Percentiles rank a stretch among this genome's conserved stretches.
Conservation (phyloP, 257 asterid species). For the Apocynum venetum region DNA sequence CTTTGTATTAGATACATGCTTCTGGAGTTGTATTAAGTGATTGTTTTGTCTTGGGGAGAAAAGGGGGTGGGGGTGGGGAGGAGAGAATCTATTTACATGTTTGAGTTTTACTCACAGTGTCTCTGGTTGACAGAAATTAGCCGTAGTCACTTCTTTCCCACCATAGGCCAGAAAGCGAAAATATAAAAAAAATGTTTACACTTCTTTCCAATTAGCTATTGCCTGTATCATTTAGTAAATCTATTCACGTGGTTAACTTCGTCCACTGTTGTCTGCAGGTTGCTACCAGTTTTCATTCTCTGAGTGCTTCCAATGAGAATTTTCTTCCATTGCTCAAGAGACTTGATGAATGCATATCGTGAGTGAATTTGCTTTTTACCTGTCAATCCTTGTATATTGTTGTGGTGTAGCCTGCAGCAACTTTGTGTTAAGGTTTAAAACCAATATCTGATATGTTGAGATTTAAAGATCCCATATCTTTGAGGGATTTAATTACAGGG, state of each 20-base stretch:
- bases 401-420: not conserved
- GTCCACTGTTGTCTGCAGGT: constrained; percentile 58
- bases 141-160: not conserved
- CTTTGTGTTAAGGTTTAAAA: not conserved
- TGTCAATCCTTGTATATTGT: not conserved
- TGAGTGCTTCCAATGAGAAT: constrained; percentile 68
- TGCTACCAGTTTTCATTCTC: constrained; percentile 88
- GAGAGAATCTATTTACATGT: not conserved
- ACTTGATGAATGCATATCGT: constrained; percentile 95
- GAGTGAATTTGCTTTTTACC: constrained; percentile 33
- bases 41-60: not conserved
- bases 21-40: not conserved
- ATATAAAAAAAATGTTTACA: not conserved
- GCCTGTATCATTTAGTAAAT: not conserved
- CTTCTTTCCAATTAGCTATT: not conserved
- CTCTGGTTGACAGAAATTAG: not conserved
- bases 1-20: not conserved
- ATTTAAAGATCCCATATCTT: not conserved
- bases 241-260: constrained; percentile 20
- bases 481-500: not conserved
- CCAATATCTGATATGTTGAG: not conserved
- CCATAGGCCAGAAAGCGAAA: not conserved
- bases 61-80: no score
- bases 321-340: constrained; percentile 92
- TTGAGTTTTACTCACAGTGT: not conserved